Conservation (phyloP, 306 rosid genomes). For the Delonix regia region DNA sequence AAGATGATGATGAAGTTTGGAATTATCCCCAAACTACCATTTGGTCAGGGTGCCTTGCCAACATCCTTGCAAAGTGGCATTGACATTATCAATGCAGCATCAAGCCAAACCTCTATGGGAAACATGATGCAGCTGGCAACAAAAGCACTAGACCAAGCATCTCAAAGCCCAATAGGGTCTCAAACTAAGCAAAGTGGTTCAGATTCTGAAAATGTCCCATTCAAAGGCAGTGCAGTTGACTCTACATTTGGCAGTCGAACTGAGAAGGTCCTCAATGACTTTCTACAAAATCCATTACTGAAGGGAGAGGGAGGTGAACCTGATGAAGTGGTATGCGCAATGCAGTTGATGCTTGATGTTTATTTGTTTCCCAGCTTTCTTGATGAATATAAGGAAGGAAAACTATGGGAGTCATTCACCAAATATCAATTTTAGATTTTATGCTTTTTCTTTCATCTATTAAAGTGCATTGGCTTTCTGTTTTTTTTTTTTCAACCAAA, state of each 20-base stretch:
- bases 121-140: constrained; percentile 53
- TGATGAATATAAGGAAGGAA: neutral
- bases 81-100: constrained; percentile 39
- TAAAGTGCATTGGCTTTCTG: neutral
- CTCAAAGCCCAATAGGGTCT: constrained; percentile 54
- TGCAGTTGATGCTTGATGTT: neutral
- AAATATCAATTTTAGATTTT: neutral
- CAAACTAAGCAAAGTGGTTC: constrained; percentile 47
- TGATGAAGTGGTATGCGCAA: constrained; percentile 58
- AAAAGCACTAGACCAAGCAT: constrained; percentile 45
- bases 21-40: constrained; percentile 50
- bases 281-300: constrained; percentile 77
- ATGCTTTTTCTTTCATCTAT: constrained; percentile 31
- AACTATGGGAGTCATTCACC: constrained; percentile 4
- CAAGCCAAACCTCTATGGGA: constrained; percentile 52
- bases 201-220: constrained; percentile 45
- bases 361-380: neutral
- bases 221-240: constrained; percentile 46
- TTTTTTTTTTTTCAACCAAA: constrained; percentile 1
- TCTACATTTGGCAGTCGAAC: constrained; percentile 63
- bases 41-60: constrained; percentile 62
- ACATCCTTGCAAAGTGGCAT: constrained; percentile 59
- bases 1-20: constrained; percentile 80
- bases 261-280: constrained; percentile 74
- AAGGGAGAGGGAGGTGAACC: constrained; percentile 60